Evolutionary conservation across 306 rosid species (phyloP), one percentile per base, ranked within the genome.

Genomic region (Pterocarpus santalinus): DNA sequence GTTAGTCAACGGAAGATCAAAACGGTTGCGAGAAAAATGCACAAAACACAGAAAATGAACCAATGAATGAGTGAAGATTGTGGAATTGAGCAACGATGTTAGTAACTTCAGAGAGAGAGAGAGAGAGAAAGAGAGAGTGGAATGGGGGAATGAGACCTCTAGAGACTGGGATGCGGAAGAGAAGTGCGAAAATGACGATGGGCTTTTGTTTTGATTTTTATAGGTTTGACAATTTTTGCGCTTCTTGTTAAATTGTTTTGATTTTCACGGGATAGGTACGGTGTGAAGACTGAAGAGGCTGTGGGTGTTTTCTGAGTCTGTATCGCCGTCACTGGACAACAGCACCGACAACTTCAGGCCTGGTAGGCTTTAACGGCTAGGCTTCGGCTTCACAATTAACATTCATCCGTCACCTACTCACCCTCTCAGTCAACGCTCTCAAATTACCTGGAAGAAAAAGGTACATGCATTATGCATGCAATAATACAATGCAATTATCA

Each of bases 151-250:
- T 57, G 79, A 53, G 73, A 94, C 95, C 97, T 90, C 81, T 38
- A 77, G 84, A 83, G 90, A 86, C 46, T 63, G 84, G 75, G 83
- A 72, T 81, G 84, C 75, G 85, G 87, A 8, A 83, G 73, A 78
- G 82, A 76, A 62, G 84, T 68, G 51, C 68, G 84, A 84, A 55
- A 16, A 55, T 55, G 61, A 30, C 61, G 32, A 17, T 55, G 61
- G 61, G 9, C 1, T 47, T n/a, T 55, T 55, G 28, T 55, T 55
- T 22, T 22, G 28, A 22, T 22, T 22, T n/a, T n/a, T 55, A 55
- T 55, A 55, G 61, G 8, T 55, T n/a, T 6, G 22, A 55, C 4
- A 51, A 5, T 55, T 55, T 1, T 5, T 4, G n/a, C 1, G 13
- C 3, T 55, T 5, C 0, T 16, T 55, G 22, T 2, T 16, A 55